Percentiles rank a stretch among this genome's conserved stretches.
Evolutionary conservation across 2,329 filamentous ascomycete genomes (phyloP).

Genomic region (Chaetomiaceae sp.): DNA sequence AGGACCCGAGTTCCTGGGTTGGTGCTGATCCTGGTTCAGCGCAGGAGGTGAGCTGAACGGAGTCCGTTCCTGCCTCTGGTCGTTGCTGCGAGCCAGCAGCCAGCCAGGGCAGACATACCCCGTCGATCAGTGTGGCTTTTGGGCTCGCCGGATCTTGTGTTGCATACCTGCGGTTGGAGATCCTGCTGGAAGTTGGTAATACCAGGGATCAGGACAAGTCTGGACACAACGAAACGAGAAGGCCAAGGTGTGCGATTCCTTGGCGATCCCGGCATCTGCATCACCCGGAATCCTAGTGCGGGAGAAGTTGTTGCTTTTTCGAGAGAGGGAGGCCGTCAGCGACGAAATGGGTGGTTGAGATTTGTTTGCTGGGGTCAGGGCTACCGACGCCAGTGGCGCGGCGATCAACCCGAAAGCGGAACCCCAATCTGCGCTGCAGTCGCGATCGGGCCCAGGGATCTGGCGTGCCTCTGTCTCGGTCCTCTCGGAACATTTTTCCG

Average conservation of each 20-base stretch:
- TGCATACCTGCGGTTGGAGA: constrained; percentile 7
- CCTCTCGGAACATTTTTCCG: not conserved
- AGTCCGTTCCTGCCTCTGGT: not conserved
- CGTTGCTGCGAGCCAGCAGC: no score
- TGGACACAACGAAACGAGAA: no score
- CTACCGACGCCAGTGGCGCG: not conserved
- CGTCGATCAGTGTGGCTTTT: constrained; percentile 7
- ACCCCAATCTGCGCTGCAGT: not conserved
- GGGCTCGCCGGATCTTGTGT: constrained; percentile 14
- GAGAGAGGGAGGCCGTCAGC: not conserved
- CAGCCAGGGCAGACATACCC: constrained; percentile 6
- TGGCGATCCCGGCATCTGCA: not conserved
- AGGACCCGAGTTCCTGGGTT: not conserved
- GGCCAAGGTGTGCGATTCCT: no score
- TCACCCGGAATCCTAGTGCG: not conserved
- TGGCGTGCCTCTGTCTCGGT: no score
- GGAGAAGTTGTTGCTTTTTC: constrained; percentile 7
- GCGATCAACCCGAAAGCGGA: not conserved
- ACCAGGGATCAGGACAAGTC: no score
- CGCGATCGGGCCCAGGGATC: not conserved
- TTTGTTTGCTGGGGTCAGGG: not conserved
- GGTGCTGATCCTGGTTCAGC: not conserved
- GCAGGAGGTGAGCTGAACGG: not conserved
- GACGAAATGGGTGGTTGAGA: not conserved
- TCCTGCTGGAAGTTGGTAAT: constrained; percentile 6